Base-by-base conservation (phyloP, 805 yeast species). In the Komagataella pseudopastoris region DNA sequence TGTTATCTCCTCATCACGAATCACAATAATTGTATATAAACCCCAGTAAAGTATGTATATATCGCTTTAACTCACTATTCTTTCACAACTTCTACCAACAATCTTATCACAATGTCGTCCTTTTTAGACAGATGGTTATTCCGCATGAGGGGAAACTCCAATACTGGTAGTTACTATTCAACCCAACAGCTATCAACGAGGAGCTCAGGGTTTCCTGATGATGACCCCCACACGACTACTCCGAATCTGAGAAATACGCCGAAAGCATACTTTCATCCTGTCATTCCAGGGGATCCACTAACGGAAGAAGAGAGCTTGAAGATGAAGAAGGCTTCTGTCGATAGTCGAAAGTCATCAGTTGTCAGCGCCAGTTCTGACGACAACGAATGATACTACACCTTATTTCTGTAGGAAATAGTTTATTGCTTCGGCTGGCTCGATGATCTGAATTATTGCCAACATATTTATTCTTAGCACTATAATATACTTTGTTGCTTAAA, bases 41-140 rank as follows among this genome's bases (percentile, higher is more conserved):
- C 39, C 39, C 39, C 14, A 14, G 39, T 12, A 10, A 10, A 7
- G 39, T 30, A 30, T 30, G 39, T 30, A 30, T 8, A 30, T 30
- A 30, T 30, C 39, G 39, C 5, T 30, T 30, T 30, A 12, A 8
- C n/a, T 20, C 14, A 8, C 39, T 30, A 12, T 14, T 30, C n/a
- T 30, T 20, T 20, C 20, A 30, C 39, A 30, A 30, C 10, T 30
- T 14, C 4, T 14, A 30, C 12, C 8, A 30, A 30, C 39, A 30
- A 10, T 30, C 12, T 30, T 30, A 23, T 20, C 44, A 55, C 16
- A 46, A 64, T 63, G 66, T 65, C 69, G 17, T 45, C 47, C 6
- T 66, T 66, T 50, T 46, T 66, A 22, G 70, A 66, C 48, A 65
- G 70, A 45, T 66, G 69, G 69, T 52, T 66, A 14, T 61, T 61